Percentiles rank a stretch among this genome's conserved stretches.
phyloP scores from a whole-genome alignment of 768 basidiomycete genomes.

The Scleroderma citrinum region DNA sequence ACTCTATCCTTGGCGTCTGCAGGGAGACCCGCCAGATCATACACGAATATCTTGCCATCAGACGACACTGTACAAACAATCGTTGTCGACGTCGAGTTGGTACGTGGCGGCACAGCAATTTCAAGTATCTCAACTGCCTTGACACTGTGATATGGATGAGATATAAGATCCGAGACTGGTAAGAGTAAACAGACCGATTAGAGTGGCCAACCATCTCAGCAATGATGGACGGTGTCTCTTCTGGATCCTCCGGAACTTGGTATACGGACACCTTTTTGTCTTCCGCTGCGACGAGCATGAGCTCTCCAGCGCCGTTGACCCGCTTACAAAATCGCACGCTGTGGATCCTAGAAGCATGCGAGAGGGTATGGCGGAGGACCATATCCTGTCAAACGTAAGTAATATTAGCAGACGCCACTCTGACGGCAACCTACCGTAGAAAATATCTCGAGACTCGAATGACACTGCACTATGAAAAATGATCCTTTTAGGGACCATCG shows the following conservation, averaged over 20 bases:
- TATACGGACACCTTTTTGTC: slow-evolving; percentile 86
- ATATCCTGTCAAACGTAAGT: slow-evolving; percentile 53
- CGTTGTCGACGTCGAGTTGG: slow-evolving; percentile 42
- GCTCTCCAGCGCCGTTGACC: slow-evolving; percentile 49
- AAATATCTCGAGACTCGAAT: slow-evolving; percentile 76
- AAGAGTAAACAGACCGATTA: slow-evolving; percentile 58
- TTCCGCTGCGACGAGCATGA: slow-evolving; percentile 82
- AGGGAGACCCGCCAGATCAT: slow-evolving; percentile 57
- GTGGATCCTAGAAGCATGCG: slow-evolving; percentile 79
- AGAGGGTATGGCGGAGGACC: slow-evolving; percentile 64
- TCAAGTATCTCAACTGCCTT: slow-evolving; percentile 70
- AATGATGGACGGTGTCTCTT: slow-evolving; percentile 48
- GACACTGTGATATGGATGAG: slow-evolving; percentile 43
- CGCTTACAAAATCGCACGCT: slow-evolving; percentile 71
- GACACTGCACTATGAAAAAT: slow-evolving; percentile 74
- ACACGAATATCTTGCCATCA: slow-evolving; percentile 79
- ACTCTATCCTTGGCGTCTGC: slow-evolving; percentile 12
- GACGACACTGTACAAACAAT: slow-evolving; percentile 79
- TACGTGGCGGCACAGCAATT: slow-evolving; percentile 56
- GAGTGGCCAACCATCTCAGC: slow-evolving; percentile 74
- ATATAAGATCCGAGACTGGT: not conserved
- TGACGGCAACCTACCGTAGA: slow-evolving; percentile 47
- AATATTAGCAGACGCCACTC: not conserved
- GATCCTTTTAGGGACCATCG: slow-evolving; percentile 79
- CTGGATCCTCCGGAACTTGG: slow-evolving; percentile 43